phyloP scores from a whole-genome alignment of 306 rosid species.

The Hippophae gyantsensis region DNA sequence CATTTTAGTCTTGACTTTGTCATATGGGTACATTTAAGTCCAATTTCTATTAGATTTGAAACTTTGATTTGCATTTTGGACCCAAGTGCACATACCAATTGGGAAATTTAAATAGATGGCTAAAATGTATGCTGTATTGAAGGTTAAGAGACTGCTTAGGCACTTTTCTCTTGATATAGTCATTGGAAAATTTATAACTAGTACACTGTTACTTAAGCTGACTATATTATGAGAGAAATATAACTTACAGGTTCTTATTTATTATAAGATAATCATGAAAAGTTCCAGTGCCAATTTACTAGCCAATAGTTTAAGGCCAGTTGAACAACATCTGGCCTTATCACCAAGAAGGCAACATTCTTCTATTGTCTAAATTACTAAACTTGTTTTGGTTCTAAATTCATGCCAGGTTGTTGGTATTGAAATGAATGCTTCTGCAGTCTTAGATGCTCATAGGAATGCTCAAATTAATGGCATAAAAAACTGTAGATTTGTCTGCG shows the following conservation, averaged over 20 bases:
- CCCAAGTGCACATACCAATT: too few relatives aligned
- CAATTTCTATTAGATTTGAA: too few relatives aligned
- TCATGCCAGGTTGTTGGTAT: slow-evolving; percentile 78
- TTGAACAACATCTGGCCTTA: neutral
- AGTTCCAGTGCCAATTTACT: neutral
- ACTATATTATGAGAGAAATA: too few relatives aligned
- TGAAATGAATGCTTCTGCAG: slow-evolving; percentile 95
- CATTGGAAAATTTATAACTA: too few relatives aligned
- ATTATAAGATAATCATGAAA: neutral
- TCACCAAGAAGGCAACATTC: neutral
- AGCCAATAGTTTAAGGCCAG: neutral
- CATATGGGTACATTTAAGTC: too few relatives aligned
- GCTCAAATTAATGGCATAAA: slow-evolving; percentile 88
- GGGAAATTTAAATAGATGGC: too few relatives aligned
- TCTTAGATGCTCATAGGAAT: slow-evolving; percentile 77
- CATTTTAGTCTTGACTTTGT: too few relatives aligned
- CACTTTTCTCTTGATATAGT: too few relatives aligned
- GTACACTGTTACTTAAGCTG: too few relatives aligned
- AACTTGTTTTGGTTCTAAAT: slow-evolving; percentile 13
- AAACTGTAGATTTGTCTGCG: slow-evolving; percentile 70
- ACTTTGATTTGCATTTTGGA: too few relatives aligned
- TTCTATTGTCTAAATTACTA: neutral
- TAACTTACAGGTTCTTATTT: neutral
- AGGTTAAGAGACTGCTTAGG: too few relatives aligned
- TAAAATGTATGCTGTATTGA: too few relatives aligned